Conservation (phyloP, 73 alveolate species). For the Tetrahymena elliotti region DNA sequence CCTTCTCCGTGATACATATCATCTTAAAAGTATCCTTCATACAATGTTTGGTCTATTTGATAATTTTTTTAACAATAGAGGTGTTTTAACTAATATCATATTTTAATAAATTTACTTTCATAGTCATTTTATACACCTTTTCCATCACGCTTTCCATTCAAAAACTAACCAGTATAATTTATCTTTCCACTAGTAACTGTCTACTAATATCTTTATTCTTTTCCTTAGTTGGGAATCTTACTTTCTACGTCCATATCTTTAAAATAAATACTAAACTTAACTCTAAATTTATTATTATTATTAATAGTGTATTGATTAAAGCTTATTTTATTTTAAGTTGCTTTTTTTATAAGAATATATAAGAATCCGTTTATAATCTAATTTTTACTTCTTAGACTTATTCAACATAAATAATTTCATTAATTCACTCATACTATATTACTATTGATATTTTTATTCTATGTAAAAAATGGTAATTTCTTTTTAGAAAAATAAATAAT, state of each 20-base stretch:
- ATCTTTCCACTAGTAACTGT: background rate
- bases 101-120: background rate
- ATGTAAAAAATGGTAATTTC: background rate
- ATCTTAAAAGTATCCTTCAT: background rate
- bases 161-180: background rate
- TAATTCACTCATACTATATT: too few species aligned
- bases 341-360: background rate
- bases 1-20: conserved; percentile 29
- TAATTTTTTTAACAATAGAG: background rate
- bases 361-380: background rate
- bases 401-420: background rate
- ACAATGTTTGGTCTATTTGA: background rate
- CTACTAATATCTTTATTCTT: background rate
- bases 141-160: background rate
- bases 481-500: too few species aligned
- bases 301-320: background rate
- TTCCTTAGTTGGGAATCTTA: background rate
- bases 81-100: background rate
- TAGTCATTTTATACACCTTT: background rate
- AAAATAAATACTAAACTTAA: background rate
- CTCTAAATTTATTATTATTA: background rate
- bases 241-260: background rate
- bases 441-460: background rate
- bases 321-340: background rate
- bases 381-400: background rate